Evolutionary conservation across 2,329 filamentous ascomycete species (phyloP).

Genomic region (Aulographum hederae): DNA sequence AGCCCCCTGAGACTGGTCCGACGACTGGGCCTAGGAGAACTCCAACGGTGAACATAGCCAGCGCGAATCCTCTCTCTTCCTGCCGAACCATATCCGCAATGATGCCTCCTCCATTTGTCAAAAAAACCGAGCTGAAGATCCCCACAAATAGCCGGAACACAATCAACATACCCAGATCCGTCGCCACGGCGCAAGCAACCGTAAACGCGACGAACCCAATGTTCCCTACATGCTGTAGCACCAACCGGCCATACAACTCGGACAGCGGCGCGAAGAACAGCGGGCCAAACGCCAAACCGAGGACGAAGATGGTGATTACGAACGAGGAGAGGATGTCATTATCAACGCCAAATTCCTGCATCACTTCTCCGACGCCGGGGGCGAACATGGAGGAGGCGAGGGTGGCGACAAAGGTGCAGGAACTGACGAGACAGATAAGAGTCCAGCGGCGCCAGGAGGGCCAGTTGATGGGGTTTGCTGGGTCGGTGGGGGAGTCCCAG

Average conservation of each 20-base stretch:
- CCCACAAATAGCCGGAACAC: neutral
- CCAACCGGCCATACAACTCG: constrained; percentile 3
- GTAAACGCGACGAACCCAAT: neutral
- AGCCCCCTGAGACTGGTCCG: neutral
- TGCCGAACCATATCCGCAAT: neutral
- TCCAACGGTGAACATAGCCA: neutral
- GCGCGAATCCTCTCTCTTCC: neutral
- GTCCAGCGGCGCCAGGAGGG: constrained; percentile 6
- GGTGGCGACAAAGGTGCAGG: neutral
- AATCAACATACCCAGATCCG: neutral
- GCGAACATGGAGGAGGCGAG: constrained; percentile 1
- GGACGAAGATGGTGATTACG: constrained; percentile 2
- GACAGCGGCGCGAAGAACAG: constrained; percentile 3
- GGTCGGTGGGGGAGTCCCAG: constrained; percentile 41
- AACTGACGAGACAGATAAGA: neutral
- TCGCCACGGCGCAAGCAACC: neutral
- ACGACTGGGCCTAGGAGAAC: neutral
- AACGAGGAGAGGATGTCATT: neutral
- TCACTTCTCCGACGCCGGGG: neutral
- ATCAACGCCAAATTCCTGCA: neutral
- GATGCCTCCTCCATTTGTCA: constrained; percentile 1
- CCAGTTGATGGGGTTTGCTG: constrained; percentile 45
- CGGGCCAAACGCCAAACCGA: constrained; percentile 2
- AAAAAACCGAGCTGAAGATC: neutral
- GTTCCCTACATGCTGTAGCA: constrained; percentile 1